phyloP scores from a whole-genome alignment of 352 stramenopile genomes.

The Phytophthora melonis region DNA sequence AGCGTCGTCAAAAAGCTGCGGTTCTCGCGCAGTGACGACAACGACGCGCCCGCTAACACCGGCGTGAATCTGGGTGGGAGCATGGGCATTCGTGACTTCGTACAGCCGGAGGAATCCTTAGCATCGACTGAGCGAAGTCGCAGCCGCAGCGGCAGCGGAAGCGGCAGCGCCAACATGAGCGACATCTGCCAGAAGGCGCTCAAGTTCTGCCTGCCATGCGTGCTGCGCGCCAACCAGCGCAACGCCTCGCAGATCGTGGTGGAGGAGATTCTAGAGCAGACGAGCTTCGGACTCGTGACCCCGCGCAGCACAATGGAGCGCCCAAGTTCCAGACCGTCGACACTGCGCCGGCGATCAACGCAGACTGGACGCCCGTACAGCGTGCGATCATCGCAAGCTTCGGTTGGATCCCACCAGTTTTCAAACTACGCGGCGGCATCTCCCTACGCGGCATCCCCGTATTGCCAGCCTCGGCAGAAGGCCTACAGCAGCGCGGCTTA shows the following conservation, averaged over 20 bases:
- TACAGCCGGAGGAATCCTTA: constrained; percentile 35
- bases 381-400: constrained; percentile 18
- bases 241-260: constrained; percentile 51
- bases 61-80: constrained; percentile 33
- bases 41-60: not conserved
- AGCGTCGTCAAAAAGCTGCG: constrained; percentile 61
- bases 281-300: constrained; percentile 35
- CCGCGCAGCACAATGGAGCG: constrained; percentile 20
- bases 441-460: constrained; percentile 19
- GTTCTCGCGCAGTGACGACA: constrained; percentile 43
- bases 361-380: constrained; percentile 33
- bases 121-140: constrained; percentile 41
- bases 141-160: constrained; percentile 25
- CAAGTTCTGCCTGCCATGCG: constrained; percentile 60
- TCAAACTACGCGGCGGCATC: constrained; percentile 21
- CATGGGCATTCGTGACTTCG: constrained; percentile 38
- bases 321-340: constrained; percentile 26
- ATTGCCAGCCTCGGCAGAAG: constrained; percentile 39
- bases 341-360: constrained; percentile 36
- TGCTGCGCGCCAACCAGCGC: constrained; percentile 52
- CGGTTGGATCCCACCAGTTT: constrained; percentile 25
- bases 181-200: constrained; percentile 56
- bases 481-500: constrained; percentile 36
- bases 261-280: constrained; percentile 48
- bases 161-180: constrained; percentile 31